Conservation (phyloP, 129 eudicot species). For the Centaurea solstitialis region DNA sequence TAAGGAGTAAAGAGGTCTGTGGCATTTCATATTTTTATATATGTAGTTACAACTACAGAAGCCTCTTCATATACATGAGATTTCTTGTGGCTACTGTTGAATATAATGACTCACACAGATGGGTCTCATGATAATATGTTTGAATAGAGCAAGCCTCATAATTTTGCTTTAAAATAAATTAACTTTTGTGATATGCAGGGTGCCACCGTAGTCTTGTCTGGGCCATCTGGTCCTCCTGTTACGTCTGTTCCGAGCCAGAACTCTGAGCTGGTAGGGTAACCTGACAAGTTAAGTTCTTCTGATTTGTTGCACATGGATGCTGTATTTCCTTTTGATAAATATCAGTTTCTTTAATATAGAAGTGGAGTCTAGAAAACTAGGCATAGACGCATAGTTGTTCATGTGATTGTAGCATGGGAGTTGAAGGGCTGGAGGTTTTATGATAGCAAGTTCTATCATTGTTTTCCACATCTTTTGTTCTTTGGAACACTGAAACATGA, state of each 20-base stretch:
- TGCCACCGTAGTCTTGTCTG: conserved; percentile 88
- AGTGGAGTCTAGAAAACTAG: neutral
- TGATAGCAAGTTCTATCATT: neutral
- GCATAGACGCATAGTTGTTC: neutral
- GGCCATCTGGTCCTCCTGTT: conserved; percentile 93
- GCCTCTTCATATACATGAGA: neutral
- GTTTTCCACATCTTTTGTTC: neutral
- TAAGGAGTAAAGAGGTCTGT: conserved; percentile 92
- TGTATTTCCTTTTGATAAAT: neutral
- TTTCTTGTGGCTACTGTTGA: neutral
- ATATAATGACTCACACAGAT: conserved; percentile 1
- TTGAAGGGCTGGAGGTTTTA: neutral
- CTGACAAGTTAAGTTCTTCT: neutral
- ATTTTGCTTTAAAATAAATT: neutral
- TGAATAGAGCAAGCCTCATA: neutral
- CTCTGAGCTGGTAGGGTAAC: conserved; percentile 78
- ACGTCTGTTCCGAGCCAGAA: conserved; percentile 83
- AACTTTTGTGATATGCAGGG: conserved; percentile 55
- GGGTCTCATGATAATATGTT: neutral
- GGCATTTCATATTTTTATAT: conserved; percentile 6
- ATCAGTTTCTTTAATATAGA: neutral
- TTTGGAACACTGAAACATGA: neutral
- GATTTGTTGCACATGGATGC: neutral
- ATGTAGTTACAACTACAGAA: neutral
- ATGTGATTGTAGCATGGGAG: neutral